Evolutionary conservation across 2,329 filamentous ascomycete genomes (phyloP).

Genomic region (Simplicillium aogashimaense): DNA sequence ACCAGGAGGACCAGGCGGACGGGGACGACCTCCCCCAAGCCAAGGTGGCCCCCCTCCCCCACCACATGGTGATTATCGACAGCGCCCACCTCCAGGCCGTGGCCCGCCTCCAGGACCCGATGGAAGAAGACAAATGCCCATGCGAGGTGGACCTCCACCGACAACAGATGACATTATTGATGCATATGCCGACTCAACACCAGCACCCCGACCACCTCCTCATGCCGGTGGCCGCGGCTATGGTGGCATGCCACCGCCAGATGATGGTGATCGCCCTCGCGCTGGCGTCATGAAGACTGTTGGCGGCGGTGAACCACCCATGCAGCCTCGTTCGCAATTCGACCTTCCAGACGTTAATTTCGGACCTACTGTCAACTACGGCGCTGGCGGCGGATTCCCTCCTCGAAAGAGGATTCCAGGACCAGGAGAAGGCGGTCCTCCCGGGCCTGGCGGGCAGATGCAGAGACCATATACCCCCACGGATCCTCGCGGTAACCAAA

Average conservation of each 20-base stretch:
- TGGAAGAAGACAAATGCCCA: slow-evolving; percentile 2
- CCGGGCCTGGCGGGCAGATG: background rate
- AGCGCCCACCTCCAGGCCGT: background rate
- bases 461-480: background rate
- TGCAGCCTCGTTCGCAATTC: slow-evolving; percentile 21
- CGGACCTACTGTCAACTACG: slow-evolving; percentile 69
- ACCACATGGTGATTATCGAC: slow-evolving; percentile 14
- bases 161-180: slow-evolving; percentile 7
- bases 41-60: slow-evolving; percentile 1
- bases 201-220: slow-evolving; percentile 12
- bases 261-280: slow-evolving; percentile 42
- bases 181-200: slow-evolving; percentile 8
- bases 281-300: slow-evolving; percentile 74
- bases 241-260: slow-evolving; percentile 9
- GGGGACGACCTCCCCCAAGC: slow-evolving; percentile 4
- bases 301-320: slow-evolving; percentile 37
- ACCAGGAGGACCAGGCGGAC: slow-evolving; percentile 13
- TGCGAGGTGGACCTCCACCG: slow-evolving; percentile 5
- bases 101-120: background rate
- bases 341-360: slow-evolving; percentile 73
- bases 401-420: slow-evolving; percentile 12
- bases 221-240: slow-evolving; percentile 5
- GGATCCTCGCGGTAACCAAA: slow-evolving; percentile 8
- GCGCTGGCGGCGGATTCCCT: slow-evolving; percentile 14
- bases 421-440: slow-evolving; percentile 5